Conservation (phyloP, 768 basidiomycete species). For the Trametes elegans region DNA sequence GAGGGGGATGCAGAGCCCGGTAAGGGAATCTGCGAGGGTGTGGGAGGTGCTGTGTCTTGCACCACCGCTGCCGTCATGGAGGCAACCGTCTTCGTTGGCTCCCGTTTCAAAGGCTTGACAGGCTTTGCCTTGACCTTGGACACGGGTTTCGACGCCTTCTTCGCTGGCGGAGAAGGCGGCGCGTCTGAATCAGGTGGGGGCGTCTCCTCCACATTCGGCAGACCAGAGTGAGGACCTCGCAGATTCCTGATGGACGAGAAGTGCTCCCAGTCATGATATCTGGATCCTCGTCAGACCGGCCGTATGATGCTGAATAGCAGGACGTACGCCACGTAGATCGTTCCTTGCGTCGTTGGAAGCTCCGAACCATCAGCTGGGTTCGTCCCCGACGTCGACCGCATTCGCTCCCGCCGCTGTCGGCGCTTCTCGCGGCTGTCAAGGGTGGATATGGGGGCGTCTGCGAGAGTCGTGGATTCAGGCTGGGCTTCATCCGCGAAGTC, state of each 20-base stretch:
- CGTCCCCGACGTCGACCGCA: constrained; percentile 30
- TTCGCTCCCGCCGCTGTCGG: constrained; percentile 40
- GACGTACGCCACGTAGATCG: constrained; percentile 85
- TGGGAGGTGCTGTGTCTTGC: constrained; percentile 18
- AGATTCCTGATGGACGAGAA: constrained; percentile 92
- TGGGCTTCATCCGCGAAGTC: constrained; percentile 31
- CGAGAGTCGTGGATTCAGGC: constrained; percentile 23
- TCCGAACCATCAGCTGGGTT: constrained; percentile 28
- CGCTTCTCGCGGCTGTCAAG: constrained; percentile 45
- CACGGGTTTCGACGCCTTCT: constrained; percentile 33
- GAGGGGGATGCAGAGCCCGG: constrained; percentile 36
- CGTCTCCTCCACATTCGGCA: constrained; percentile 60
- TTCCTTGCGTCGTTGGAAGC: constrained; percentile 27
- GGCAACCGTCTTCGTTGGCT: constrained; percentile 17
- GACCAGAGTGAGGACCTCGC: constrained; percentile 76
- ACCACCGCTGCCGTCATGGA: constrained; percentile 3
- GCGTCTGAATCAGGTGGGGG: constrained; percentile 32
- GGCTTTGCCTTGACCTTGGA: constrained; percentile 27
- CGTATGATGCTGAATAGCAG: constrained; percentile 10
- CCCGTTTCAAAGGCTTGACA: neutral
- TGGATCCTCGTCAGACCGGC: constrained; percentile 29
- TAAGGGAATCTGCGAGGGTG: constrained; percentile 36
- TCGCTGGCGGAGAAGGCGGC: constrained; percentile 32
- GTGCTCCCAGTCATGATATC: constrained; percentile 94
- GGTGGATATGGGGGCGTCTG: constrained; percentile 28